Evolutionary conservation across 2,329 filamentous ascomycete species (phyloP).

Genomic region (Arthrobotrys entomopaga): DNA sequence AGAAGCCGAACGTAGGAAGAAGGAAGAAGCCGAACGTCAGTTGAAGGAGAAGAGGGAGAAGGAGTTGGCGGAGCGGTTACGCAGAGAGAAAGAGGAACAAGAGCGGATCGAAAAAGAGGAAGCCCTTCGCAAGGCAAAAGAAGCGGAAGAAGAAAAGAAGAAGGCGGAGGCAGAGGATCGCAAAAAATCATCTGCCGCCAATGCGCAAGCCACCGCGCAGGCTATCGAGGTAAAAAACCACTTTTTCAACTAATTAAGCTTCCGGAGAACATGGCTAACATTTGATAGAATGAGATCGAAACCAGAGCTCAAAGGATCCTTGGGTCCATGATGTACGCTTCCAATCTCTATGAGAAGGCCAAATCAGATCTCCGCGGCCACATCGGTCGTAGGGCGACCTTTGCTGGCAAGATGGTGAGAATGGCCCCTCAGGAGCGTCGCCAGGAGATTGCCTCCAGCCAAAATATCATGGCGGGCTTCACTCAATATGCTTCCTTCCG

Average conservation of each 20-base stretch:
- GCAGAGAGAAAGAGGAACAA: constrained; percentile 9
- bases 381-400: constrained; percentile 21
- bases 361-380: constrained; percentile 6
- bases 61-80: constrained; percentile 3
- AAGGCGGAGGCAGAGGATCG: not conserved
- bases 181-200: not conserved
- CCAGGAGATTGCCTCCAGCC: not conserved
- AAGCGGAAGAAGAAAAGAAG: constrained; percentile 9
- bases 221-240: constrained; percentile 26
- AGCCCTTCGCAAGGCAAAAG: constrained; percentile 11
- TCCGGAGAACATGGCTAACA: not conserved
- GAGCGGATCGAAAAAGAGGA: not conserved
- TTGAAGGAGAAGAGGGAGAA: constrained; percentile 12
- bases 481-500: constrained; percentile 12
- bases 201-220: not conserved
- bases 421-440: not conserved
- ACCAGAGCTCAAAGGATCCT: constrained; percentile 11
- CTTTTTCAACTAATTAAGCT: not conserved
- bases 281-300: constrained; percentile 21
- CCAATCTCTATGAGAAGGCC: constrained; percentile 5
- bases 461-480: not conserved
- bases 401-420: constrained; percentile 4
- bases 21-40: constrained; percentile 21
- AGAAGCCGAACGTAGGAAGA: constrained; percentile 20
- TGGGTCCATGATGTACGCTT: constrained; percentile 28